Evolutionary conservation across 2,329 filamentous ascomycete species (phyloP).

Genomic region (Stachybotrys chlorohalonatus): DNA sequence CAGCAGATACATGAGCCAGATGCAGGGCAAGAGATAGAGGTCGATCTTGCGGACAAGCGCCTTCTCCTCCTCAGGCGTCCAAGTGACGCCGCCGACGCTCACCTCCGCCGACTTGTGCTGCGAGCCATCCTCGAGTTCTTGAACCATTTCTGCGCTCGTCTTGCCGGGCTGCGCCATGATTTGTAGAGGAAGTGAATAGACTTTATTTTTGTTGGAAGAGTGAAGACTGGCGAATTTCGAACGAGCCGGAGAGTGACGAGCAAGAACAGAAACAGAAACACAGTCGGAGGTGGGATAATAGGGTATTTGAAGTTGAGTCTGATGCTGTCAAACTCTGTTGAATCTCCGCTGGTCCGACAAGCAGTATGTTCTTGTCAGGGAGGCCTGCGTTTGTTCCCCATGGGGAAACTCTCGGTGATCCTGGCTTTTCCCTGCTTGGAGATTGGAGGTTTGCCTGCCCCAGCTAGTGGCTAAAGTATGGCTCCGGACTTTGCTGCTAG

Average conservation of each 20-base stretch:
- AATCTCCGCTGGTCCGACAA: neutral
- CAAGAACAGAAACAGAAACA: neutral
- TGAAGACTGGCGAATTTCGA: neutral
- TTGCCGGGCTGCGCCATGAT: neutral
- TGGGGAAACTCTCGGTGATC: neutral
- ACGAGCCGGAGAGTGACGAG: neutral
- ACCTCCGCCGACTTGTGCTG: neutral
- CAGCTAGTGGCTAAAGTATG: neutral
- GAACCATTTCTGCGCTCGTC: neutral
- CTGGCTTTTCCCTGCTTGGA: neutral
- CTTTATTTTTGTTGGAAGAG: neutral
- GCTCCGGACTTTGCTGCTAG: neutral
- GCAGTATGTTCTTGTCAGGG: neutral
- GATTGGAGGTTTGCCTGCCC: neutral
- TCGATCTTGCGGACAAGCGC: conserved; percentile 29
- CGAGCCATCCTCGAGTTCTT: neutral
- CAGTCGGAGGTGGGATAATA: neutral
- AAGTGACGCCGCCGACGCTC: neutral
- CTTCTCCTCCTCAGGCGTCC: conserved; percentile 17
- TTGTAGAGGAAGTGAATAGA: neutral
- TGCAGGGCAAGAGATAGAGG: conserved; percentile 29
- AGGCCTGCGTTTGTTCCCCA: neutral
- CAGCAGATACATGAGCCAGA: conserved; percentile 52
- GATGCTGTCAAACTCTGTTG: neutral
- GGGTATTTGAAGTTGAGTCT: neutral